These are phyloP conservation scores for Cercospora citrullina DNA, from an alignment of 2,329 filamentous ascomycete species.

Conservation along the genomic window DNA sequence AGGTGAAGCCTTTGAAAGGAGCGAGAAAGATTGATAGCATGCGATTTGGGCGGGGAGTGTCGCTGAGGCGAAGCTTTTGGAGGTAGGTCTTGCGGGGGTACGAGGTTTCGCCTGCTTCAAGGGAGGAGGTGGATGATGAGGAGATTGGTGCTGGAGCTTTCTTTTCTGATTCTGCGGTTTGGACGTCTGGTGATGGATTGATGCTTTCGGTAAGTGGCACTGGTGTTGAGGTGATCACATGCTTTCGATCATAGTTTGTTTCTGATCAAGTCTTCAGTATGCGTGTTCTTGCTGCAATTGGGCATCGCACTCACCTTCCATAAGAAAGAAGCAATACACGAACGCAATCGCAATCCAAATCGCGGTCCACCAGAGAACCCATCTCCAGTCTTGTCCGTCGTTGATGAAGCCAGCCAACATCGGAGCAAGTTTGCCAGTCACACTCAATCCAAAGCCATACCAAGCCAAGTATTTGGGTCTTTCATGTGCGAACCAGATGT, in stretches of 20 bases:
- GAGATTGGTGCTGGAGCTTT: background rate
- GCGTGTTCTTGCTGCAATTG: background rate
- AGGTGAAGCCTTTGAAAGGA: conserved; percentile 32
- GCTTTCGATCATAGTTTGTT: conserved; percentile 51
- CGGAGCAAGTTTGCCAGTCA: conserved; percentile 39
- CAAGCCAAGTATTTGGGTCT: conserved; percentile 36
- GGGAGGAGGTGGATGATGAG: conserved; percentile 11
- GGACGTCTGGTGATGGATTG: background rate
- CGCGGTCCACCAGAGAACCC: conserved; percentile 55
- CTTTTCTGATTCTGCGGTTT: conserved; percentile 5
- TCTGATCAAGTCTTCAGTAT: conserved; percentile 38
- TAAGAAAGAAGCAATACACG: conserved; percentile 58
- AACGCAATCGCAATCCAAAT: conserved; percentile 54
- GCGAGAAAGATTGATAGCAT: conserved; percentile 42
- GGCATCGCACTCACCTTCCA: conserved; percentile 46
- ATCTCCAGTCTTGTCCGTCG: conserved; percentile 51
- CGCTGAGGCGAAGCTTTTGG: conserved; percentile 43
- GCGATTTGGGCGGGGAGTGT: conserved; percentile 47
- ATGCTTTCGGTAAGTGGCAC: background rate
- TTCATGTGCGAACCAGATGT: conserved; percentile 36
- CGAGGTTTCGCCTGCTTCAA: conserved; percentile 35
- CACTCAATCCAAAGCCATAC: conserved; percentile 33
- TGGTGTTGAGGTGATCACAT: background rate
- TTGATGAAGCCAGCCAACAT: conserved; percentile 54
- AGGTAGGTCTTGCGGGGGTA: conserved; percentile 45